Conservation (phyloP, 225 moss, liverwort and hornwort genomes). For the Thuidium tamariscinum region DNA sequence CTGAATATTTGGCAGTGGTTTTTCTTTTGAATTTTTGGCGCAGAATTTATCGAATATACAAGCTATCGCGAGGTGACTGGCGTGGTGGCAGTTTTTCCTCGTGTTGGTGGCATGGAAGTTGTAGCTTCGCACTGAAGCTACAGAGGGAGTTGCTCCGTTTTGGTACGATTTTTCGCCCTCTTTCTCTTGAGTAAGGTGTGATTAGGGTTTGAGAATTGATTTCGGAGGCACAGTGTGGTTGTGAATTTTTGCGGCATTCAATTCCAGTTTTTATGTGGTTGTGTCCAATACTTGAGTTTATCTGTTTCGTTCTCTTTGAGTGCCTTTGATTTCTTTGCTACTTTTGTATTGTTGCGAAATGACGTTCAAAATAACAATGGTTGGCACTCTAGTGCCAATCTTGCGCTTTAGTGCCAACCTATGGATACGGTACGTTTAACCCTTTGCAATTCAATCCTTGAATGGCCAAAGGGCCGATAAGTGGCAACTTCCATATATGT, state of each 20-base stretch:
- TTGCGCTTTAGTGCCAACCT: background rate
- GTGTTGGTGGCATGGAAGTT: background rate
- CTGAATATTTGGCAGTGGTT: background rate
- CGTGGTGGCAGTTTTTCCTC: background rate
- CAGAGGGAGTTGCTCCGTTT: background rate
- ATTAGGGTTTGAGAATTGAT: constrained; percentile 4
- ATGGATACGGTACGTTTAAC: background rate
- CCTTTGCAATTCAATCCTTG: background rate
- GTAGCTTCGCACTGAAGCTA: background rate
- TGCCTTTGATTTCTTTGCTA: background rate
- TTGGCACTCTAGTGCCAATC: background rate
- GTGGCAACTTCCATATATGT: background rate
- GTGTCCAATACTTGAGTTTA: background rate
- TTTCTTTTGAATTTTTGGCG: background rate
- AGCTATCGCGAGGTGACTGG: background rate
- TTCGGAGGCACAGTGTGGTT: background rate
- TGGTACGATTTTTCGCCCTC: background rate
- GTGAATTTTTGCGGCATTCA: background rate
- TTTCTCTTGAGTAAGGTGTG: background rate
- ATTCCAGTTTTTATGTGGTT: background rate
- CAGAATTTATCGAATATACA: background rate
- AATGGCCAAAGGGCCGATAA: background rate
- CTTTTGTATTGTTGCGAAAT: background rate
- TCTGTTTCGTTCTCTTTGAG: background rate
- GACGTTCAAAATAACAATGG: background rate